Evolutionary conservation across 2,329 filamentous ascomycete species (phyloP).

Genomic region (Penicillium glabrum): DNA sequence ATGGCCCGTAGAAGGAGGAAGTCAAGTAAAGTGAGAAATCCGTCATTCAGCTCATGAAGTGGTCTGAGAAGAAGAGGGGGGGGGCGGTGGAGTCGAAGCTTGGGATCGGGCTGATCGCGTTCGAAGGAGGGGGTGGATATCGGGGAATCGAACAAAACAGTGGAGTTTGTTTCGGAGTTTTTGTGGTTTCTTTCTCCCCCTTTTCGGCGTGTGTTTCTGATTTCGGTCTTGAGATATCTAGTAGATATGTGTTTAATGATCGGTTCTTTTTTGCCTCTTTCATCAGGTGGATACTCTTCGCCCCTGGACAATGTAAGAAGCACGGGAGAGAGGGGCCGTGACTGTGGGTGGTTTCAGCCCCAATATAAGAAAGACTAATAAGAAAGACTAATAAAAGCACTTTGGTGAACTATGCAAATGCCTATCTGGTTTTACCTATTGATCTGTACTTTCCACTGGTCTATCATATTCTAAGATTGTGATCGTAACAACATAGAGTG

Average conservation of each 20-base stretch:
- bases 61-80: neutral
- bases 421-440: no score
- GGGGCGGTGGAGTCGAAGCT: constrained; percentile 15
- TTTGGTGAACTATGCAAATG: no score
- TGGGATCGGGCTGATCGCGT: constrained; percentile 12
- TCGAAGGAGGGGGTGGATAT: constrained; percentile 17
- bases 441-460: no score
- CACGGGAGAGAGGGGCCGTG: neutral
- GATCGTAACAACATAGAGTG: no score
- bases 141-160: constrained; percentile 3
- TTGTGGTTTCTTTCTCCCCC: neutral
- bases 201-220: neutral
- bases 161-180: constrained; percentile 1
- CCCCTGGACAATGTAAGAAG: neutral
- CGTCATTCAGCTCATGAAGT: constrained; percentile 25
- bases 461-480: no score
- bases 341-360: neutral
- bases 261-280: neutral
- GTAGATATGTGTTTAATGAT: neutral
- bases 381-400: neutral
- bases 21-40: constrained; percentile 12
- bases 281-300: neutral
- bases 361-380: neutral
- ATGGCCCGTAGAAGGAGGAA: constrained; percentile 16
- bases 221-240: neutral